phyloP scores from a whole-genome alignment of 306 rosid genomes.

The Prunus armeniaca region DNA sequence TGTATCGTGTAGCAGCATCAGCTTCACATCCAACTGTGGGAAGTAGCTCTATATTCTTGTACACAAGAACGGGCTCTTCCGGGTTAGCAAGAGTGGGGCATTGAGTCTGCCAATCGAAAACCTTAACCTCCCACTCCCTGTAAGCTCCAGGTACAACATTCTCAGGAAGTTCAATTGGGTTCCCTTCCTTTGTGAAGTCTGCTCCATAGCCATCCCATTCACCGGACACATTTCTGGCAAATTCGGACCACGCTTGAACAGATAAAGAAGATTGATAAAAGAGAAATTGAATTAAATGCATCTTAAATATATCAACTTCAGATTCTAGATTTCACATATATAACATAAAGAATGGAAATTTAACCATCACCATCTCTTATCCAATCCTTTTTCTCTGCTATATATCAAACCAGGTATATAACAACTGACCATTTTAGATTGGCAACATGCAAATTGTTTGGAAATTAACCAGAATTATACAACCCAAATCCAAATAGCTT shows the following conservation, averaged over 20 bases:
- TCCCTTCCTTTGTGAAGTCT: slow-evolving; percentile 73
- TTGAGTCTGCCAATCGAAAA: slow-evolving; percentile 96
- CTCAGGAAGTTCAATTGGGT: slow-evolving; percentile 75
- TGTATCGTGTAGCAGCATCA: slow-evolving; percentile 80
- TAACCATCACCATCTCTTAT: background rate
- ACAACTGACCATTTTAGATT: background rate
- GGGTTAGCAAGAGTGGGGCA: slow-evolving; percentile 91
- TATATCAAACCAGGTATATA: background rate
- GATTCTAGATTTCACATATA: background rate
- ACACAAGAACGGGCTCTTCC: slow-evolving; percentile 43
- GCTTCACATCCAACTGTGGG: slow-evolving; percentile 98
- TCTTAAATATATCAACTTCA: background rate
- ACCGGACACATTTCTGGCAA: slow-evolving; percentile 76
- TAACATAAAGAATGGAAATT: background rate
- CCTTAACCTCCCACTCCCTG: slow-evolving; percentile 91
- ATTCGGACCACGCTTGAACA: slow-evolving; percentile 72
- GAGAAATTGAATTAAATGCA: background rate
- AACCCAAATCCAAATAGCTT: background rate
- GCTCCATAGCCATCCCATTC: slow-evolving; percentile 99
- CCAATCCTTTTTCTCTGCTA: background rate
- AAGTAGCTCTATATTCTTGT: slow-evolving; percentile 71
- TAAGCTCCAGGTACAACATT: slow-evolving; percentile 83
- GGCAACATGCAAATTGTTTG: background rate
- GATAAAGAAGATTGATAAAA: background rate
- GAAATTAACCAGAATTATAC: background rate